Base-by-base conservation (phyloP, 2,329 filamentous ascomycete genomes). In the Arthrobotrys sphaeroides region DNA sequence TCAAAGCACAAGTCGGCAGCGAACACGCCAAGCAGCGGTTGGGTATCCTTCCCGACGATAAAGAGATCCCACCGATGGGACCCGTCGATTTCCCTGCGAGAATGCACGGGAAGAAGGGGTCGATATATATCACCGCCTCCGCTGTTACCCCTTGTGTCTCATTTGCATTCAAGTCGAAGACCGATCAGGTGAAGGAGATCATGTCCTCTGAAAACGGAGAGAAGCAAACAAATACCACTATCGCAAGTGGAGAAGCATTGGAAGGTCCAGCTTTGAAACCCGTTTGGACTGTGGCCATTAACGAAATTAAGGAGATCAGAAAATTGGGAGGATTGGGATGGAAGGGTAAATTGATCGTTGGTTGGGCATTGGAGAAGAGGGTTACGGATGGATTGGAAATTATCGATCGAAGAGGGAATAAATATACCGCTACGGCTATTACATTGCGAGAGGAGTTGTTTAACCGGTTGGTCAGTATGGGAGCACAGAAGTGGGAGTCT, bases 311-410 rank as follows among this genome's bases (percentile, higher is more conserved):
- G 59, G 91, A 94, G 81, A 80, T 96, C 62, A 90, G 89, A 81
- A 96, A 96, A 83, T 84, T 94, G 1, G 92, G 92, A 3, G 92
- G 92, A 0, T 85, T 94, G 36, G 91, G 92, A 0, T 96, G 92
- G 92, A 96, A 95, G 83, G 89, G 89, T 0, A 94, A 93, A 84
- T 83, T 95, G 57, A 86, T 95, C 1, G 90, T 95, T 0, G 91
- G 92, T 0, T 93, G 92, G 91, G 89, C 90, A 0, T 86, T 92
- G 79, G 87, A 88, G 0, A 86, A 89, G 53, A 89, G 94, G 81
- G 88, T 95, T 28, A 88, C 90, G 0, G 92, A 95, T 83, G 91
- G 91, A 0, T 78, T 96, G 78, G 85, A 91, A 77, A 87, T 94
- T 77, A 84, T 84, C 18, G 68, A 70, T 53, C 16, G 67, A 20